Evolutionary conservation across 345 rosid species (phyloP).

Genomic region (Kandelia obovata): DNA sequence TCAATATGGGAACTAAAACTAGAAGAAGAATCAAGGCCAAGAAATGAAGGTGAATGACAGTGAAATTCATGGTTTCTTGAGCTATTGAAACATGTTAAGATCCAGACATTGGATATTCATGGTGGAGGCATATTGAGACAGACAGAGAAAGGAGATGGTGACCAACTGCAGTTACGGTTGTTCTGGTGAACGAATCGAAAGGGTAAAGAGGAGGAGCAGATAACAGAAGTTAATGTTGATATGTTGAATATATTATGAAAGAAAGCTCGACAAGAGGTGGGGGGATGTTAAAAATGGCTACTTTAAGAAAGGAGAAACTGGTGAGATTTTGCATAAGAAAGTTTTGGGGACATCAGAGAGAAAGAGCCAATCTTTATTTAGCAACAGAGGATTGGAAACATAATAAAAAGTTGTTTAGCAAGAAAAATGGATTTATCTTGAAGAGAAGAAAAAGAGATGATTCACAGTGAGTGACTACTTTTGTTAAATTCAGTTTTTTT

Average conservation of each 20-base stretch:
- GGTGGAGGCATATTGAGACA: neutral
- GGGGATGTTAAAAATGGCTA: neutral
- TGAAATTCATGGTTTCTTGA: constrained; percentile 32
- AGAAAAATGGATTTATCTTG: neutral
- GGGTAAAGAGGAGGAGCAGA: constrained; percentile 20
- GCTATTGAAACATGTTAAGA: neutral
- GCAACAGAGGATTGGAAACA: neutral
- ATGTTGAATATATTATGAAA: neutral
- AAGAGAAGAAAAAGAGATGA: neutral
- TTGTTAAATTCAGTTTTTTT: neutral
- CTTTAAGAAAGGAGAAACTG: neutral
- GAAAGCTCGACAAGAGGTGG: neutral
- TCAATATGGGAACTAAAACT: constrained; percentile 28
- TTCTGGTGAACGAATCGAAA: constrained; percentile 60
- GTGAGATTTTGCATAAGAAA: neutral
- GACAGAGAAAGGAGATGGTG: constrained; percentile 40
- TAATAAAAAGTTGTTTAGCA: neutral
- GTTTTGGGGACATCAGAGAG: neutral
- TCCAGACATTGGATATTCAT: constrained; percentile 24
- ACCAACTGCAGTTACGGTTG: constrained; percentile 58
- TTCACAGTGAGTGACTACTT: too few species aligned
- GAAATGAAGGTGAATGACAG: constrained; percentile 17
- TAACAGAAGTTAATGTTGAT: constrained; percentile 13
- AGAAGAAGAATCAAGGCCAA: constrained; percentile 23
- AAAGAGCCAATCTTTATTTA: neutral